Evolutionary conservation across 108 stramenopile species (phyloP).

Genomic region (Cyclostephanos invisitatus): DNA sequence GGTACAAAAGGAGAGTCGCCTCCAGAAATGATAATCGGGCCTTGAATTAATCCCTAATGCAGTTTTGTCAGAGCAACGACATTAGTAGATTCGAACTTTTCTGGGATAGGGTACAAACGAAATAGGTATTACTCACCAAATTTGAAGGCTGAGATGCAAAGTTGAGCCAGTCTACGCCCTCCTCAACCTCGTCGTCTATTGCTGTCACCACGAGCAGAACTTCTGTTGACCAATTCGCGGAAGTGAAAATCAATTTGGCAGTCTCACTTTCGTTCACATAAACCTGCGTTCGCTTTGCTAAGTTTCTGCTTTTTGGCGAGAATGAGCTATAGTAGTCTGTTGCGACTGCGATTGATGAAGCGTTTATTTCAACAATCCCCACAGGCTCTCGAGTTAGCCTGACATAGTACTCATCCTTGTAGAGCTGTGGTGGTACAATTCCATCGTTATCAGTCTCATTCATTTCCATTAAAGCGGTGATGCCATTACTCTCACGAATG

Average conservation of each 20-base stretch:
- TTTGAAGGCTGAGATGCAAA: slow-evolving; percentile 50
- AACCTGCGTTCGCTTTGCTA: slow-evolving; percentile 15
- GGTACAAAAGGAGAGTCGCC: slow-evolving; percentile 29
- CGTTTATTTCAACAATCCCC: slow-evolving; percentile 15
- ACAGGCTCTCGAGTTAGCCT: slow-evolving; percentile 29
- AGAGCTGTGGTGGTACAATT: background rate
- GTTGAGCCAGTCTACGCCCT: slow-evolving; percentile 43
- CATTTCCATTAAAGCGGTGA: slow-evolving; percentile 38
- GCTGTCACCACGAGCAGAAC: slow-evolving; percentile 30
- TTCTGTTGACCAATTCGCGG: slow-evolving; percentile 23
- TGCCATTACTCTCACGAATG: slow-evolving; percentile 32
- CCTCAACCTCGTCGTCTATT: slow-evolving; percentile 37
- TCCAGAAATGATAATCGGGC: slow-evolving; percentile 36
- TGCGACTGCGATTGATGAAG: slow-evolving; percentile 23
- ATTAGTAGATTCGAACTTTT: background rate
- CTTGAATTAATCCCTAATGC: slow-evolving; percentile 31
- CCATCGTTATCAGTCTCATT: slow-evolving; percentile 20
- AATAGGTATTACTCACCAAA: slow-evolving; percentile 9
- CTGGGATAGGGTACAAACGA: background rate
- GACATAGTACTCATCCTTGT: slow-evolving; percentile 33
- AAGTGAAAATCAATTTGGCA: slow-evolving; percentile 12
- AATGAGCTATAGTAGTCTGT: slow-evolving; percentile 14
- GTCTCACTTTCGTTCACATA: slow-evolving; percentile 6
- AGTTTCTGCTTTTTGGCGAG: slow-evolving; percentile 3
- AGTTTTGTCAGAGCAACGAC: background rate